These are phyloP conservation scores for Wickerhamomyces sydowiorum DNA, from an alignment of 805 yeast species.

Conservation along the genomic window DNA sequence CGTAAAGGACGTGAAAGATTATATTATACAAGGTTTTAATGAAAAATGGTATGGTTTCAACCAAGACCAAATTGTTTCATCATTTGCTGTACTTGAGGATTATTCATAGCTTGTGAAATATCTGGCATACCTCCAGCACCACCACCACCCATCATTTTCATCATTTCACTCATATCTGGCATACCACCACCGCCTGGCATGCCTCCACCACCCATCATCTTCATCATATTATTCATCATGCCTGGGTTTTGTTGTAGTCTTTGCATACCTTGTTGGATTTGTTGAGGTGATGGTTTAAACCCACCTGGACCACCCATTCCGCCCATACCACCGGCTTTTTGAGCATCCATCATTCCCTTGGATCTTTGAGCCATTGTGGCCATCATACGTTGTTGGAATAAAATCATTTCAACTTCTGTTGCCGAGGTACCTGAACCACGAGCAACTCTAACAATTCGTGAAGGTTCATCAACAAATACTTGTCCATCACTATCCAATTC, in stretches of 20 bases:
- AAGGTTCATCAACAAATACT: slow-evolving; percentile 72
- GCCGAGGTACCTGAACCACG: slow-evolving; percentile 92
- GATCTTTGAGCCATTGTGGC: slow-evolving; percentile 81
- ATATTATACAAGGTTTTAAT: not conserved
- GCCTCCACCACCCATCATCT: slow-evolving; percentile 60
- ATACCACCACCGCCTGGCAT: slow-evolving; percentile 64
- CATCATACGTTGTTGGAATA: slow-evolving; percentile 91
- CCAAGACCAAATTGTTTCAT: slow-evolving; percentile 41
- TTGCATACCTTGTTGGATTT: slow-evolving; percentile 49
- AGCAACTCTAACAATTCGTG: slow-evolving; percentile 84
- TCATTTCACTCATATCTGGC: slow-evolving; percentile 63
- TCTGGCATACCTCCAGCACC: slow-evolving; percentile 37
- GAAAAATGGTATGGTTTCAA: not conserved
- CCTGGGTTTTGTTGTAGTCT: slow-evolving; percentile 66
- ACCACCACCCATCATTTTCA: slow-evolving; percentile 46
- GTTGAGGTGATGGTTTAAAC: slow-evolving; percentile 31
- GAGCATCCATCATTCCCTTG: slow-evolving; percentile 43
- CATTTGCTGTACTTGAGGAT: slow-evolving; percentile 41
- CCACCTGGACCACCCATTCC: slow-evolving; percentile 48
- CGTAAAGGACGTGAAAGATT: not conserved
- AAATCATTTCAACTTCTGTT: slow-evolving; percentile 87
- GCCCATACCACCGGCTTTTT: slow-evolving; percentile 41
- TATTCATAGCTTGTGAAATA: slow-evolving; percentile 29
- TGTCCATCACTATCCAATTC: slow-evolving; percentile 90
- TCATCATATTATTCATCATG: slow-evolving; percentile 68